A percentile compares a stretch with the other conserved stretches of the same genome.
phyloP scores from a whole-genome alignment of 2,329 filamentous ascomycete genomes.

The Ploettnerulaceae sp. region DNA sequence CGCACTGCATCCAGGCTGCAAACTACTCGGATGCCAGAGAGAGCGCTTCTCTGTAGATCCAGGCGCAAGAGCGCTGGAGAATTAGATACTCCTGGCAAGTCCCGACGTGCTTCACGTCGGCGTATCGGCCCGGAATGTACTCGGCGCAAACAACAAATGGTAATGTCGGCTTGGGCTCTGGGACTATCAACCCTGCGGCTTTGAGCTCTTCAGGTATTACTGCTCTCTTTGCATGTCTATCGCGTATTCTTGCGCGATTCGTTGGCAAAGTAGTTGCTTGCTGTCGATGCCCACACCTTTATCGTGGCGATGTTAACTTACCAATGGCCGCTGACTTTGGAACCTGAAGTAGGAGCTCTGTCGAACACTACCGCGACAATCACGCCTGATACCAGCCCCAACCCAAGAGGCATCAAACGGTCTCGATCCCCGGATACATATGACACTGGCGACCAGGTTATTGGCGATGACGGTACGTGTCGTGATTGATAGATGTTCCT shows the following conservation, averaged over 20 bases:
- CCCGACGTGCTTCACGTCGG: slow-evolving; percentile 39
- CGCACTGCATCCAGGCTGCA: slow-evolving; percentile 15
- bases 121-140: slow-evolving; percentile 44
- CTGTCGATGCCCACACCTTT: slow-evolving; percentile 13
- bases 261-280: slow-evolving; percentile 13
- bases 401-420: slow-evolving; percentile 69
- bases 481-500: slow-evolving; percentile 3
- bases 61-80: slow-evolving; percentile 27
- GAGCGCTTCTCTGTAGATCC: slow-evolving; percentile 17
- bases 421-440: slow-evolving; percentile 64
- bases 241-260: slow-evolving; percentile 19
- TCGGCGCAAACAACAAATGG: slow-evolving; percentile 60
- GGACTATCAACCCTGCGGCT: slow-evolving; percentile 84
- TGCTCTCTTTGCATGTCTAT: slow-evolving; percentile 9
- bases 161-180: slow-evolving; percentile 43
- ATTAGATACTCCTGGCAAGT: slow-evolving; percentile 15
- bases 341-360: slow-evolving; percentile 26
- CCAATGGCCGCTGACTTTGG: slow-evolving; percentile 22
- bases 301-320: slow-evolving; percentile 27
- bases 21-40: slow-evolving; percentile 11
- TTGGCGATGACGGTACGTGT: slow-evolving; percentile 70
- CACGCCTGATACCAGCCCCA: slow-evolving; percentile 51
- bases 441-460: slow-evolving; percentile 52
- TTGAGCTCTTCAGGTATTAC: slow-evolving; percentile 72
- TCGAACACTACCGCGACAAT: slow-evolving; percentile 36